Evolutionary conservation across 495 filamentous ascomycete species (phyloP), one percentile per base, ranked within the genome.

Genomic region (Gamarada debralockiae): DNA sequence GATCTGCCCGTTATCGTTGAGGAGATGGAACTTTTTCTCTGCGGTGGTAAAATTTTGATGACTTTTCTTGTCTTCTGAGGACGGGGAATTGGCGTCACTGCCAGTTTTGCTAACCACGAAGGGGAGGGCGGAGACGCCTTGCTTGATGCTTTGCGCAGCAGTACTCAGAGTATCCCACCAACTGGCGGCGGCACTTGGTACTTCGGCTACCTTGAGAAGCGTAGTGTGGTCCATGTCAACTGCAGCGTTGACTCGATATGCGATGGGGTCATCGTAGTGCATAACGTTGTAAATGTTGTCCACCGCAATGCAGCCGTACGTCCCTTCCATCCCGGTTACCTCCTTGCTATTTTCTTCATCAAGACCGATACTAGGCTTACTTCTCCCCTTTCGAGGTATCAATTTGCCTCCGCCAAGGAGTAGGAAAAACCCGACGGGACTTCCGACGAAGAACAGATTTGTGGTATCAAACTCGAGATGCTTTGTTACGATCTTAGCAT

Each of bases 281-380:
- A 97, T 78, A 55, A 98, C 82, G 65, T 98, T 98, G 76, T 97
- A 98, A 39, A 98, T 77, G 65, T 98, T 98, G 62, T 96, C 90
- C 8, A 96, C 89, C 4, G 92, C 89, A 31, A 96, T 70, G 67
- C 92, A 98, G 23, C 93, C 93, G 64, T 90, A 96, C 12, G 71
- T 79, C 43, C 87, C 92, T 12, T 75, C 73, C 39, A 91, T 82
- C 5, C 88, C 91, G 31, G 84, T 82, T 36, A 97, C 76, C 22
- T 82, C 79, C 34, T 71, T 76, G 33, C 81, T 75, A 7, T 71
- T 65, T 48, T 84, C 78, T 51, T 91, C 84, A 33, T 50, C 66
- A 7, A 57, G 45, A 57, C 89, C 83, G 15, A 80, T 81, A 20
- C 82, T 85, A 3, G 86, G 82, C 65, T 96, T 96, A n/a, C 81